Conservation (phyloP, 2,329 filamentous ascomycete genomes). For the Penicillium sp. region DNA sequence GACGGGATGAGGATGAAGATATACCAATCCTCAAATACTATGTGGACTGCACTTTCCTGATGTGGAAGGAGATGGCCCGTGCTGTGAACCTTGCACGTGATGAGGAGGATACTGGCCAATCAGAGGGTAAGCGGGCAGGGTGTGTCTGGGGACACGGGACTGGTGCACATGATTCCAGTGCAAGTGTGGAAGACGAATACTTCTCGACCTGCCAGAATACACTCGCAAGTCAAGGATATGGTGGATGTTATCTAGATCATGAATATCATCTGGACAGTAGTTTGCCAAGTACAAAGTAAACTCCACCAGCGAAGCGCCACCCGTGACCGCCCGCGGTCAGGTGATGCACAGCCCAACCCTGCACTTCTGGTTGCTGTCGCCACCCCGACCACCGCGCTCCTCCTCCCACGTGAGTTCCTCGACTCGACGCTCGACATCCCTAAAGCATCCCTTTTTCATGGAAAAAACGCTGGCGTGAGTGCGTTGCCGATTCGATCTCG, state of each 20-base stretch:
- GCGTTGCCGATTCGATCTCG: constrained; percentile 22
- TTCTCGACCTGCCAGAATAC: too few relatives aligned
- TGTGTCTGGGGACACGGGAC: constrained; percentile 39
- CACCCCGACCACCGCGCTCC: constrained; percentile 22
- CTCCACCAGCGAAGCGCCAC: too few relatives aligned
- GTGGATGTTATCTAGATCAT: too few relatives aligned
- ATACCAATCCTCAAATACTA: too few relatives aligned
- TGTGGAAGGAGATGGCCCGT: constrained; percentile 22
- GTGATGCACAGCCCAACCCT: constrained; percentile 36
- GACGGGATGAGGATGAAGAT: too few relatives aligned
- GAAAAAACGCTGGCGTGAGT: constrained; percentile 25
- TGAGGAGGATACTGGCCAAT: constrained; percentile 30
- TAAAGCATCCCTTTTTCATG: constrained; percentile 31
- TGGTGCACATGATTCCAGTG: constrained; percentile 36
- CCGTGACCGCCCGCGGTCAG: too few relatives aligned
- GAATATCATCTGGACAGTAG: too few relatives aligned
- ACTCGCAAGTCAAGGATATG: too few relatives aligned
- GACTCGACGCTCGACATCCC: constrained; percentile 34
- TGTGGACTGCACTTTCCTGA: too few relatives aligned
- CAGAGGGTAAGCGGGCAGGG: constrained; percentile 9
- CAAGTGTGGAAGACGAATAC: neutral
- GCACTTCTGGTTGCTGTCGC: constrained; percentile 24
- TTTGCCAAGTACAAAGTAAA: too few relatives aligned
- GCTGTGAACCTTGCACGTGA: constrained; percentile 27
- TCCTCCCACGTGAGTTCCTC: constrained; percentile 43